Evolutionary conservation across 2,329 filamentous ascomycete genomes (phyloP).

Genomic region (Ophiocordyceps camponoti-floridani): DNA sequence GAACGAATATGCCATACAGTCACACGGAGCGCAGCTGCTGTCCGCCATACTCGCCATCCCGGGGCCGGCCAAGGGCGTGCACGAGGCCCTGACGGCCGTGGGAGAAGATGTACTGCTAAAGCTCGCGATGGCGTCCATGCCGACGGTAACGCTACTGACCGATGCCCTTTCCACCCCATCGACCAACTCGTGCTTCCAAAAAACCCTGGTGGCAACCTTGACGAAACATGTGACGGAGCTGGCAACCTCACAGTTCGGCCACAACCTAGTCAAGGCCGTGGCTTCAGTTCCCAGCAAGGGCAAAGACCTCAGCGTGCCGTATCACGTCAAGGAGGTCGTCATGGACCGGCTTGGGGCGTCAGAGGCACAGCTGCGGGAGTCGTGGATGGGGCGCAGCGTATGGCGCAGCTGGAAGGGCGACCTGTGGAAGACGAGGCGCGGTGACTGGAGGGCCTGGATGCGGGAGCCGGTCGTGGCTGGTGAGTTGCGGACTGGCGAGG

Average conservation of each 20-base stretch:
- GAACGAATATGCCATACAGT: slow-evolving; percentile 38
- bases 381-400: slow-evolving; percentile 35
- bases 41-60: slow-evolving; percentile 62
- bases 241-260: slow-evolving; percentile 30
- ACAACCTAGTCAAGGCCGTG: slow-evolving; percentile 31
- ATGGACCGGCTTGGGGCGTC: slow-evolving; percentile 28
- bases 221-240: slow-evolving; percentile 25
- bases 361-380: slow-evolving; percentile 31
- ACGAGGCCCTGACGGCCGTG: slow-evolving; percentile 49
- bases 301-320: slow-evolving; percentile 29
- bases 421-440: slow-evolving; percentile 31
- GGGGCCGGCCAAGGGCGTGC: slow-evolving; percentile 54
- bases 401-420: slow-evolving; percentile 42
- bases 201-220: slow-evolving; percentile 30
- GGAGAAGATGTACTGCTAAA: slow-evolving; percentile 35
- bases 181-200: slow-evolving; percentile 35
- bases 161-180: slow-evolving; percentile 29
- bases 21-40: slow-evolving; percentile 67
- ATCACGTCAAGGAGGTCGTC: slow-evolving; percentile 38
- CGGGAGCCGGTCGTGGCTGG: slow-evolving; percentile 21
- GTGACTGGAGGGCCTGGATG: slow-evolving; percentile 39
- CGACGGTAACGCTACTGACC: slow-evolving; percentile 30
- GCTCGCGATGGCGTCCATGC: slow-evolving; percentile 40
- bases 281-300: slow-evolving; percentile 30
- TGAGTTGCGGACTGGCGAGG: neutral